Conservation (phyloP, 2,329 filamentous ascomycete species). For the Neonectria sp. region DNA sequence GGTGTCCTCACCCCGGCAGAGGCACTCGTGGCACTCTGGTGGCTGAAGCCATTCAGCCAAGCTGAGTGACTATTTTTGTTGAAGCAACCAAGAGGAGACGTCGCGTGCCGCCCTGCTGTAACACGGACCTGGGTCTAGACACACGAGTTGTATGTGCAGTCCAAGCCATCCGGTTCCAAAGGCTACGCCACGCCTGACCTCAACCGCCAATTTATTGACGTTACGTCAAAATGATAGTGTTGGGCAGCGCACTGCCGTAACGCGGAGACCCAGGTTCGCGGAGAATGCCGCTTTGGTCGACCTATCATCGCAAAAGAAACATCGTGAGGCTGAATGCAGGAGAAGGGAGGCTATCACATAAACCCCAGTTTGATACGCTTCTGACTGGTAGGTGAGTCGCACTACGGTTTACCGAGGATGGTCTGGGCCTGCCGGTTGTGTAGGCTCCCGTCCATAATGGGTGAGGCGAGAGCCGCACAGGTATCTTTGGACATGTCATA, state of each 20-base stretch:
- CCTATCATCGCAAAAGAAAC: conserved; percentile 28
- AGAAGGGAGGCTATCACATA: conserved; percentile 36
- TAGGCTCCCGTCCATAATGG: background rate
- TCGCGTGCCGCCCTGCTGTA: conserved; percentile 13
- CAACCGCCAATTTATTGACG: conserved; percentile 26
- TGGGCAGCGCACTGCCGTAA: conserved; percentile 25
- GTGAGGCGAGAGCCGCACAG: background rate
- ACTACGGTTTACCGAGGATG: conserved; percentile 2
- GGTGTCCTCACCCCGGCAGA: background rate
- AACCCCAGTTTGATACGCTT: conserved; percentile 8
- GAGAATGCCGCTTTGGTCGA: conserved; percentile 6
- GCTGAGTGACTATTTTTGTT: conserved; percentile 14
- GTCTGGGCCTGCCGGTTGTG: conserved; percentile 33
- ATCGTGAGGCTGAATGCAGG: conserved; percentile 38
- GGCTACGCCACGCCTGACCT: conserved; percentile 34
- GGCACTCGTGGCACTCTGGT: background rate
- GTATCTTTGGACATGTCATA: background rate
- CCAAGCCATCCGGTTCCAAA: conserved; percentile 16
- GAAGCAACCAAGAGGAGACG: conserved; percentile 30
- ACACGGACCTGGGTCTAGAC: conserved; percentile 21
- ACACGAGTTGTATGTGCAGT: conserved; percentile 8
- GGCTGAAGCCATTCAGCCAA: background rate
- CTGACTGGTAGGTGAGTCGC: conserved; percentile 4
- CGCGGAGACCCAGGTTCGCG: background rate
- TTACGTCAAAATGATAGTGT: background rate